Percentiles rank a stretch among this genome's conserved stretches.
phyloP scores from a whole-genome alignment of 257 asterid species.

The Datura wrightii region DNA sequence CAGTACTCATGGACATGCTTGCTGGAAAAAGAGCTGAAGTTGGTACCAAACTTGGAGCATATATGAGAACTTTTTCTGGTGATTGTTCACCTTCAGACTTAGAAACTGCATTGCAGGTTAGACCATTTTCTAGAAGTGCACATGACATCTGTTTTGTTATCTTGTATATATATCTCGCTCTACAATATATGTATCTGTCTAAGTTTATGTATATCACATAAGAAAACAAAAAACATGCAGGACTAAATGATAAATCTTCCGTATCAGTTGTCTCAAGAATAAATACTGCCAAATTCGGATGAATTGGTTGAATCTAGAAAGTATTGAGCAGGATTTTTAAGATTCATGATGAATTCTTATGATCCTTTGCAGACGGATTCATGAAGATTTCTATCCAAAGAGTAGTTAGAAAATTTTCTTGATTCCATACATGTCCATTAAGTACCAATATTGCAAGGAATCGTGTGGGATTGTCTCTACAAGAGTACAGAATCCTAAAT shows the following conservation, averaged over 20 bases:
- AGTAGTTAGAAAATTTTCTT: neutral
- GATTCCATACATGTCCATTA: conserved; percentile 4
- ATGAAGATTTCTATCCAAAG: conserved; percentile 15
- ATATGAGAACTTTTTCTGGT: conserved; percentile 93
- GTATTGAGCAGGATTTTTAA: neutral
- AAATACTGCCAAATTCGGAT: neutral
- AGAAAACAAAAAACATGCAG: neutral
- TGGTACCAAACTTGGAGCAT: conserved; percentile 88
- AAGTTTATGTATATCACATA: conserved; percentile 28
- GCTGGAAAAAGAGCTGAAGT: conserved; percentile 99
- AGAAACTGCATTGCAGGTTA: conserved; percentile 97
- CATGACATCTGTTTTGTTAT: neutral
- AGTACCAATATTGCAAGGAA: conserved; percentile 16
- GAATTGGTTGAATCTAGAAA: conserved; percentile 9
- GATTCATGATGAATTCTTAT: neutral
- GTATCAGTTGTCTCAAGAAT: neutral
- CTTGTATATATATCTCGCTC: neutral
- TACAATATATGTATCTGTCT: neutral
- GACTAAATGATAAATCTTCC: neutral
- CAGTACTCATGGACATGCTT: conserved; percentile 90
- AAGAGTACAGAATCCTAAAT: neutral
- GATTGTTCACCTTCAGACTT: conserved; percentile 97
- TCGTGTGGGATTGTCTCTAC: neutral
- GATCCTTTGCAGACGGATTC: neutral
- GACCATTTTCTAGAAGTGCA: conserved; percentile 32